phyloP scores from a whole-genome alignment of 257 asterid genomes.

The Plantago elongata region DNA sequence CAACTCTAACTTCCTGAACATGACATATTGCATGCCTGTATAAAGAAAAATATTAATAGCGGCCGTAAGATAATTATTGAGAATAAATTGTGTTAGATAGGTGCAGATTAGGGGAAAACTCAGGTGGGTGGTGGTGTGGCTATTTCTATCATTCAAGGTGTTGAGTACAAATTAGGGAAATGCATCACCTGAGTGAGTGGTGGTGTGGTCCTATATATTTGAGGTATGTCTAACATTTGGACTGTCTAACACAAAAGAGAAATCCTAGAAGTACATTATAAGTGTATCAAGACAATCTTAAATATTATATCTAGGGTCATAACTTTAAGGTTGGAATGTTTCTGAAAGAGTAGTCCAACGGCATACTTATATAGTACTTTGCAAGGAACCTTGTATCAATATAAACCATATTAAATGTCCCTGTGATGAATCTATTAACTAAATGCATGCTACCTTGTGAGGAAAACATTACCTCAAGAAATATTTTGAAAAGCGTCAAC shows the following conservation, averaged over 20 bases:
- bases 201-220: too few relatives aligned
- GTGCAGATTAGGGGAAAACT: too few relatives aligned
- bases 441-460: neutral
- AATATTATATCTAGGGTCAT: constrained; percentile 11
- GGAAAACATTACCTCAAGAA: neutral
- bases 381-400: neutral
- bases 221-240: too few relatives aligned
- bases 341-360: too few relatives aligned
- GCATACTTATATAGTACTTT: constrained; percentile 6
- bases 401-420: constrained; percentile 6
- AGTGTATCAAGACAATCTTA: neutral
- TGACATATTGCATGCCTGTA: constrained; percentile 51
- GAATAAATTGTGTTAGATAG: neutral
- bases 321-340: neutral
- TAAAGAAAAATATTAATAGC: constrained; percentile 17
- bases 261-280: too few relatives aligned
- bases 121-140: too few relatives aligned
- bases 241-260: too few relatives aligned
- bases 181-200: too few relatives aligned
- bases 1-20: constrained; percentile 42
- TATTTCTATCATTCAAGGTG: too few relatives aligned
- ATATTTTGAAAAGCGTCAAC: neutral
- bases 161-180: too few relatives aligned
- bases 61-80: constrained; percentile 7
- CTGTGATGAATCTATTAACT: neutral